phyloP scores from a whole-genome alignment of 371 early-diverging fungal species.

The Mucor racemosus region DNA sequence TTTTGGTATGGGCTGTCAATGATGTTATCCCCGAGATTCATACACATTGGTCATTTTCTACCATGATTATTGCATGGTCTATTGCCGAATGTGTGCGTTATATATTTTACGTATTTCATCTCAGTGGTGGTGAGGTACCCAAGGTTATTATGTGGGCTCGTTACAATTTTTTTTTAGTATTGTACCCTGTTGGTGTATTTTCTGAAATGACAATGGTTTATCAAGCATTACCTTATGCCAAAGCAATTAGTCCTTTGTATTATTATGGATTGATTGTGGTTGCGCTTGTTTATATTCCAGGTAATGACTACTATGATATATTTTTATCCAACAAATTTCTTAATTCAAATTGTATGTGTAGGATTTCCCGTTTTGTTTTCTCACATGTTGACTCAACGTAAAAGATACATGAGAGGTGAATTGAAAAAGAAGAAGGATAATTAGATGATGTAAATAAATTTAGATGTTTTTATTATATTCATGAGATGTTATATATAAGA shows the following conservation, averaged over 20 bases:
- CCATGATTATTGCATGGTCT: slow-evolving; percentile 93
- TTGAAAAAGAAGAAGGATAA: slow-evolving; percentile 30
- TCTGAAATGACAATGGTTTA: slow-evolving; percentile 83
- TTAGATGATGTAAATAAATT: neutral
- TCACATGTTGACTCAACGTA: slow-evolving; percentile 90
- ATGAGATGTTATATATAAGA: neutral
- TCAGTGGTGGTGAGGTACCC: slow-evolving; percentile 50
- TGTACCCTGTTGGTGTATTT: slow-evolving; percentile 91
- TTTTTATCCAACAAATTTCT: too few species aligned
- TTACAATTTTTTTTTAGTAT: slow-evolving; percentile 87
- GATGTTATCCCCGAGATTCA: slow-evolving; percentile 70
- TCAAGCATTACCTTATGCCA: slow-evolving; percentile 71
- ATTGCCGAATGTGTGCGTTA: slow-evolving; percentile 92
- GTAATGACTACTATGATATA: slow-evolving; percentile 37
- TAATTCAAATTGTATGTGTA: slow-evolving; percentile 3
- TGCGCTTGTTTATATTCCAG: slow-evolving; percentile 73
- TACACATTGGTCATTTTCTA: slow-evolving; percentile 69
- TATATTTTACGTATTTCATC: slow-evolving; percentile 78
- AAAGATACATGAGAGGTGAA: slow-evolving; percentile 68
- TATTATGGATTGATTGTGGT: slow-evolving; percentile 59
- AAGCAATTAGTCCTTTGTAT: slow-evolving; percentile 51
- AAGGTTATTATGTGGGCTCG: slow-evolving; percentile 68
- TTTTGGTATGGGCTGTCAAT: slow-evolving; percentile 84
- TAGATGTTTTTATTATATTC: neutral
- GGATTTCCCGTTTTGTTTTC: slow-evolving; percentile 86